Conservation (phyloP, 805 yeast species). For the Wickerhamomyces tratensis region DNA sequence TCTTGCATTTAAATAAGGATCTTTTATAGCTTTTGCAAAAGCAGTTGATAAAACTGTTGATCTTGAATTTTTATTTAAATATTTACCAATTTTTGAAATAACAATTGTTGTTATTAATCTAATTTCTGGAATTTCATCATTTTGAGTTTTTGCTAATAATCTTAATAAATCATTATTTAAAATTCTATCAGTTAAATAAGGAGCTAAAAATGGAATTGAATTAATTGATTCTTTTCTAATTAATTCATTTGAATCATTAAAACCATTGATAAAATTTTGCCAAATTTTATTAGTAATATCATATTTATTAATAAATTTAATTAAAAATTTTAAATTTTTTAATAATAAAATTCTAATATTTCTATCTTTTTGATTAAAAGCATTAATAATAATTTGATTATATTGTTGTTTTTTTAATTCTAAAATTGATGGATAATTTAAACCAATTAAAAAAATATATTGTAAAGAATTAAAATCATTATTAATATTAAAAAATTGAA, state of each 20-base stretch:
- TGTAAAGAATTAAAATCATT: slow-evolving; percentile 18
- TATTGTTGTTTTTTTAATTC: slow-evolving; percentile 31
- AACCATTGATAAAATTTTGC: slow-evolving; percentile 64
- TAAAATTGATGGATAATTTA: slow-evolving; percentile 17
- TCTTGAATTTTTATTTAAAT: slow-evolving; percentile 45
- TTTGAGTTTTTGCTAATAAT: slow-evolving; percentile 72
- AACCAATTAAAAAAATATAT: slow-evolving; percentile 21
- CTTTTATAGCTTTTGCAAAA: slow-evolving; percentile 72
- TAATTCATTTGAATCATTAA: slow-evolving; percentile 74
- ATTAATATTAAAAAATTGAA: slow-evolving; percentile 29
- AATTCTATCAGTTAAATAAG: slow-evolving; percentile 66
- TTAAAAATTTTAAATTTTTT: slow-evolving; percentile 47
- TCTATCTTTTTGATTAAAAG: slow-evolving; percentile 64
- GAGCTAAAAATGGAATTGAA: slow-evolving; percentile 46
- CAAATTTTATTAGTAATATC: slow-evolving; percentile 67
- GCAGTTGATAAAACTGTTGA: slow-evolving; percentile 81
- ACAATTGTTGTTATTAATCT: slow-evolving; percentile 69
- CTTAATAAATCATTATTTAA: slow-evolving; percentile 79
- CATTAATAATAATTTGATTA: slow-evolving; percentile 54
- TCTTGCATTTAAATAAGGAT: slow-evolving; percentile 66
- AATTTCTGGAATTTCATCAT: slow-evolving; percentile 66
- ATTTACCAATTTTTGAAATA: slow-evolving; percentile 53
- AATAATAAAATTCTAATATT: slow-evolving; percentile 67
- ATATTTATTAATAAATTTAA: slow-evolving; percentile 38
- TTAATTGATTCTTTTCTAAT: slow-evolving; percentile 75